Evolutionary conservation across 345 rosid genomes (phyloP).

Genomic region (Passiflora organensis): DNA sequence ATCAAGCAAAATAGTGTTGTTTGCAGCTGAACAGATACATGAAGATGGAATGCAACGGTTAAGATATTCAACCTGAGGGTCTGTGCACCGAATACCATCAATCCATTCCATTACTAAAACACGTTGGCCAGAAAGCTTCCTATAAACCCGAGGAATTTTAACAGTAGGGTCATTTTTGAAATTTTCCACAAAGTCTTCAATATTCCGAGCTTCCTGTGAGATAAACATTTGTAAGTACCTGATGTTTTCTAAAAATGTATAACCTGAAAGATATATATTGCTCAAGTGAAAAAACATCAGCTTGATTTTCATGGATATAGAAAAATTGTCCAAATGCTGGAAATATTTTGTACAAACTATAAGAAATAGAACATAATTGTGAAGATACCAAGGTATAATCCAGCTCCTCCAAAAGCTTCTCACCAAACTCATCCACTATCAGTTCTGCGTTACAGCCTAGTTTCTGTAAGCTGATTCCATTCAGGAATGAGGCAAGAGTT

Average conservation of each 20-base stretch:
- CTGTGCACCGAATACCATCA: constrained; percentile 94
- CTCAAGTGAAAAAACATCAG: neutral
- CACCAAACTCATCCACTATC: constrained; percentile 96
- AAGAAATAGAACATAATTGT: neutral
- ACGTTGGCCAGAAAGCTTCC: constrained; percentile 76
- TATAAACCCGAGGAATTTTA: constrained; percentile 88
- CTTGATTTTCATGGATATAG: neutral
- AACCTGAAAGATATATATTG: neutral
- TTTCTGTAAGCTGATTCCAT: constrained; percentile 82
- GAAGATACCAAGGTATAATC: constrained; percentile 87
- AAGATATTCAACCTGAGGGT: constrained; percentile 66
- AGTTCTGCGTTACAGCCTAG: constrained; percentile 95
- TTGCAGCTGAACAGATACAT: constrained; percentile 8
- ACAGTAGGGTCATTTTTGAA: constrained; percentile 92
- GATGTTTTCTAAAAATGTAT: constrained; percentile 5
- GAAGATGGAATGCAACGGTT: constrained; percentile 6
- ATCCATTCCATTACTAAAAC: constrained; percentile 99
- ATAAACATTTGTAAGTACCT: constrained; percentile 3
- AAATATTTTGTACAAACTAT: too few relatives aligned
- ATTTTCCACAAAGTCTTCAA: constrained; percentile 91
- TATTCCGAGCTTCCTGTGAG: constrained; percentile 83
- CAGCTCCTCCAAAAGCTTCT: constrained; percentile 96
- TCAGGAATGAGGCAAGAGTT: constrained; percentile 87
- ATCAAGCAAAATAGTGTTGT: constrained; percentile 13
- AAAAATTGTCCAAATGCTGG: neutral